Evolutionary conservation across 2,329 filamentous ascomycete genomes (phyloP), one percentile per base, ranked within the genome.

Genomic region (Chalara sp.): DNA sequence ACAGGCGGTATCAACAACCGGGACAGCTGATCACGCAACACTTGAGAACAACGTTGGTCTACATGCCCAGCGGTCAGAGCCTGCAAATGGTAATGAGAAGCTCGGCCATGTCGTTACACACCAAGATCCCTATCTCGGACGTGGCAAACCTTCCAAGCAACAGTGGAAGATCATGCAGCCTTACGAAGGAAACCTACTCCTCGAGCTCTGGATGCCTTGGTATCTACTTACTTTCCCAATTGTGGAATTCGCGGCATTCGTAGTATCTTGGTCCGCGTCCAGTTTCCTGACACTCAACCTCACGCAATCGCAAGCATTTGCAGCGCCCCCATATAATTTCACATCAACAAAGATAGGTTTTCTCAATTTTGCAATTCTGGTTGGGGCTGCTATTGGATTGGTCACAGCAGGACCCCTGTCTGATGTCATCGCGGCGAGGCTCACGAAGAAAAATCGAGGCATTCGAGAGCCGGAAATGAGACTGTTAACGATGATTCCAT

Each of bases 171-270:
- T 81, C 4, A 79, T 70, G 62, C 75, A 79, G 53, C 61, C 69
- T 1, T 76, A 64, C 56, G 66, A 72, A 2, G 68, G 76, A 56
- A 71, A 68, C 28, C 68, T 83, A 31, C 41, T 77, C 2, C 63
- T 73, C 32, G 78, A 81, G 56, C 69, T 85, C 28, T 81, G 75
- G 73, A 72, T 79, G 6, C 82, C 81, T 0, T 82, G 78, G 74
- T 81, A 83, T 57, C 68, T 85, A 1, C 76, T 82, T 60, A 57
- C 71, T 0, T 85, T 80, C 63, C 81, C 82, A 0, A 84, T 85
- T 51, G 76, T 84, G 41, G 74, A 83, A 55, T 80, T 81, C 51
- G 72, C 81, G 1, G 73, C 78, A 12, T 84, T 85, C 57, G 74
- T 81, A 30, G 78, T 83, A 6, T 79, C 75, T 29, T 84, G 79